Evolutionary conservation across 345 rosid species (phyloP).

Genomic region (Moricandia arvensis): DNA sequence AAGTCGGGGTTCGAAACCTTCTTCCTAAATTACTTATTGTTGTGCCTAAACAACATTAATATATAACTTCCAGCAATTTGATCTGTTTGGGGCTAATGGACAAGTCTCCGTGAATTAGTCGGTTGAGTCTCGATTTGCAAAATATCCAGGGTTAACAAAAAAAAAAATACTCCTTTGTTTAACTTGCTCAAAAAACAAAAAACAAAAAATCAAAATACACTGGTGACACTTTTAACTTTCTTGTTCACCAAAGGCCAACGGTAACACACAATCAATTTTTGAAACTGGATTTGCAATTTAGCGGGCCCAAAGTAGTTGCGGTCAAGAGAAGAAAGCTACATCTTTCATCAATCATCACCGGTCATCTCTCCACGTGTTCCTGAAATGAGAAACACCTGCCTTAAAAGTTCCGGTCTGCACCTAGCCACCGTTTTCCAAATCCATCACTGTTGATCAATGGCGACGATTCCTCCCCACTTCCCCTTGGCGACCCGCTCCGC

Average conservation of each 20-base stretch:
- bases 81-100: no score
- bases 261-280: neutral
- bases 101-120: no score
- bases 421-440: conserved; percentile 2
- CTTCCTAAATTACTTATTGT: no score
- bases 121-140: no score
- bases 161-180: neutral
- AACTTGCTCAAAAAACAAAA: neutral
- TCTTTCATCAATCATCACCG: neutral
- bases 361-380: conserved; percentile 37
- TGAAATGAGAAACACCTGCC: neutral
- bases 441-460: conserved; percentile 16
- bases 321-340: conserved; percentile 16
- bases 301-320: conserved; percentile 19
- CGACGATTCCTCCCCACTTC: conserved; percentile 36
- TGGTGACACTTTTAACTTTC: neutral
- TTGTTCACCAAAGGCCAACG: neutral
- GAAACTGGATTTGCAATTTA: neutral
- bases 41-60: no score
- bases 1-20: no score
- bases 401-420: neutral
- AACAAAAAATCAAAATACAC: neutral
- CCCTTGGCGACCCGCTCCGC: conserved; percentile 53
- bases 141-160: no score
- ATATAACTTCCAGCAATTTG: no score